Evolutionary conservation across 2,329 filamentous ascomycete species (phyloP).

Genomic region (Clonostachys sp.): DNA sequence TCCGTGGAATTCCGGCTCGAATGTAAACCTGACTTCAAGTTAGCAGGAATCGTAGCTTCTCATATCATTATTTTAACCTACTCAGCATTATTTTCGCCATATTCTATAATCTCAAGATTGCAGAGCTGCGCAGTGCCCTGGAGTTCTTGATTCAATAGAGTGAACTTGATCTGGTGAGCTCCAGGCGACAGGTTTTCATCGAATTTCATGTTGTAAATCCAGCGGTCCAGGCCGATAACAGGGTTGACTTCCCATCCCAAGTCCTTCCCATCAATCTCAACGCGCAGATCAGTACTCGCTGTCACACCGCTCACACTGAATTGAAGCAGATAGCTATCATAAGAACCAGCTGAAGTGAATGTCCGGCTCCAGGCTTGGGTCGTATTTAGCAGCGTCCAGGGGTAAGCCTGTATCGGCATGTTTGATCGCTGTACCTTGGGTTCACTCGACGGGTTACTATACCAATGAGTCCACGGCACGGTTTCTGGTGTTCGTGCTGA

Average conservation of each 20-base stretch:
- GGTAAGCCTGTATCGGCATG: conserved; percentile 23
- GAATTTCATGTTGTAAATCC: conserved; percentile 20
- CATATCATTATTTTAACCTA: conserved; percentile 4
- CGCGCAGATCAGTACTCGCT: conserved; percentile 14
- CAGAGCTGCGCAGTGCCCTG: conserved; percentile 20
- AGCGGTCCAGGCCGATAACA: conserved; percentile 16
- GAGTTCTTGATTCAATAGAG: conserved; percentile 14
- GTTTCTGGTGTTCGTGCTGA: conserved; percentile 9
- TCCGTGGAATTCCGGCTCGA: conserved; percentile 12
- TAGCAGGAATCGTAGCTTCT: background rate
- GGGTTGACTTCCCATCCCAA: conserved; percentile 19
- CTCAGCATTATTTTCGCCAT: conserved; percentile 11
- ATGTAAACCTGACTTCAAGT: conserved; percentile 12
- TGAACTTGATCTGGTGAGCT: conserved; percentile 14
- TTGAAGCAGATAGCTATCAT: conserved; percentile 16
- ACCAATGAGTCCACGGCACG: conserved; percentile 19
- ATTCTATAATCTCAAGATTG: conserved; percentile 19
- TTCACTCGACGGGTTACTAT: conserved; percentile 14
- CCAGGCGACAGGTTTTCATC: conserved; percentile 12
- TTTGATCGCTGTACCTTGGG: conserved; percentile 17
- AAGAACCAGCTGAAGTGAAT: conserved; percentile 18
- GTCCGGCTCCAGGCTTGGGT: conserved; percentile 13
- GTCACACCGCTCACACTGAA: conserved; percentile 19
- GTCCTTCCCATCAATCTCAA: conserved; percentile 18
- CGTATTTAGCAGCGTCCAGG: conserved; percentile 20